phyloP scores from a whole-genome alignment of 2,329 filamentous ascomycete genomes.

The Allantophomopsis cytisporea region DNA sequence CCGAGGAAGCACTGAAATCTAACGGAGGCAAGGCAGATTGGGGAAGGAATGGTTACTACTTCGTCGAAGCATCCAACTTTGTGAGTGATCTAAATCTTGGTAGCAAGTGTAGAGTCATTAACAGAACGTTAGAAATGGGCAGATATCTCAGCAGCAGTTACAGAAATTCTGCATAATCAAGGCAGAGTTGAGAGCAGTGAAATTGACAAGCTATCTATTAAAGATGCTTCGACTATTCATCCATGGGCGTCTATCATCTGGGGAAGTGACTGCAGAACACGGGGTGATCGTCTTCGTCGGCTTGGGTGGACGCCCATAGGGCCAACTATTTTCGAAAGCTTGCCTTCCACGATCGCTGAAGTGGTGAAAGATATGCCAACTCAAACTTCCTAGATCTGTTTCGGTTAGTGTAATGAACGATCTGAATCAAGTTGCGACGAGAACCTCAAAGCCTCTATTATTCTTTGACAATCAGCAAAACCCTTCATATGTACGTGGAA shows the following conservation, averaged over 20 bases:
- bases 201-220: conserved; percentile 10
- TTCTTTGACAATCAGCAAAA: no score
- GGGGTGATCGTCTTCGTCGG: conserved; percentile 7
- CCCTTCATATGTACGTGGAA: no score
- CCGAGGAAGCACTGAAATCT: conserved; percentile 33
- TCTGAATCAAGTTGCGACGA: no score
- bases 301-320: conserved; percentile 11
- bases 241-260: conserved; percentile 14
- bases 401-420: no score
- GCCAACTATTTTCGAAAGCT: conserved; percentile 7
- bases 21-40: conserved; percentile 27
- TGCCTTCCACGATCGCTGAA: no score
- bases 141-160: conserved; percentile 29
- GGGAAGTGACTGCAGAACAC: conserved; percentile 13
- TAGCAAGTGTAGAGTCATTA: neutral
- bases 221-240: conserved; percentile 9
- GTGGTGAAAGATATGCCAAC: no score
- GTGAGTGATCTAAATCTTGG: no score
- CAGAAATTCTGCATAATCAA: no score
- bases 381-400: no score
- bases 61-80: conserved; percentile 36
- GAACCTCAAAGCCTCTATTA: no score
- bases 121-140: conserved; percentile 27
- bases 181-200: conserved; percentile 22
- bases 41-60: conserved; percentile 41